Conservation (phyloP, 2,329 filamentous ascomycete genomes). For the Chrysoporthe deuterocubensis region DNA sequence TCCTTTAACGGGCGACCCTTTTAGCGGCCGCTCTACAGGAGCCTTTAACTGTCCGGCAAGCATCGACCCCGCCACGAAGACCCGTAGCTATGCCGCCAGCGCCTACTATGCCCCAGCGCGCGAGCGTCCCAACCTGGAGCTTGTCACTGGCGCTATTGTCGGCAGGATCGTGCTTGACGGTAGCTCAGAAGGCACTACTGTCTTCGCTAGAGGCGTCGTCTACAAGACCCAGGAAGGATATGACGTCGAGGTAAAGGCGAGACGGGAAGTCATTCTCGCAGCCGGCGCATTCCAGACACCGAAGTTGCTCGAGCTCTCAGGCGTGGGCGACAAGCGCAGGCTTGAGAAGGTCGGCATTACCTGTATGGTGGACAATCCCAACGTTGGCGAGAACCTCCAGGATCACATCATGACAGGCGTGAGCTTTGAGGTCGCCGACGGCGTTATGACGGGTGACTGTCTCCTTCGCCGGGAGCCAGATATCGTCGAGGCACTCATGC, state of each 20-base stretch:
- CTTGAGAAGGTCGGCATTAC: conserved; percentile 43
- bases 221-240: background rate
- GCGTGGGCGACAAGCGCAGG: conserved; percentile 43
- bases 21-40: background rate
- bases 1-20: background rate
- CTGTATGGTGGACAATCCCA: conserved; percentile 42
- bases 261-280: conserved; percentile 44
- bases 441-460: conserved; percentile 41
- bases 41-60: conserved; percentile 6
- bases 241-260: conserved; percentile 8
- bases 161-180: background rate
- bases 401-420: conserved; percentile 43
- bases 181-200: background rate
- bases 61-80: conserved; percentile 12
- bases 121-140: conserved; percentile 5
- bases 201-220: background rate
- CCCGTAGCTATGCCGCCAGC: conserved; percentile 10
- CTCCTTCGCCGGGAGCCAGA: conserved; percentile 36
- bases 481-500: conserved; percentile 35
- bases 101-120: conserved; percentile 6
- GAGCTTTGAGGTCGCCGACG: conserved; percentile 45
- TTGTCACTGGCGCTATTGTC: conserved; percentile 4
- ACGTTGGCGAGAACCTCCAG: conserved; percentile 49
- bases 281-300: conserved; percentile 43
- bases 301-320: conserved; percentile 38